A percentile compares a stretch with the other conserved stretches of the same genome.
These are phyloP conservation scores for Penicillium turbatum DNA, from an alignment of 495 filamentous ascomycete genomes.

Conservation along the genomic window DNA sequence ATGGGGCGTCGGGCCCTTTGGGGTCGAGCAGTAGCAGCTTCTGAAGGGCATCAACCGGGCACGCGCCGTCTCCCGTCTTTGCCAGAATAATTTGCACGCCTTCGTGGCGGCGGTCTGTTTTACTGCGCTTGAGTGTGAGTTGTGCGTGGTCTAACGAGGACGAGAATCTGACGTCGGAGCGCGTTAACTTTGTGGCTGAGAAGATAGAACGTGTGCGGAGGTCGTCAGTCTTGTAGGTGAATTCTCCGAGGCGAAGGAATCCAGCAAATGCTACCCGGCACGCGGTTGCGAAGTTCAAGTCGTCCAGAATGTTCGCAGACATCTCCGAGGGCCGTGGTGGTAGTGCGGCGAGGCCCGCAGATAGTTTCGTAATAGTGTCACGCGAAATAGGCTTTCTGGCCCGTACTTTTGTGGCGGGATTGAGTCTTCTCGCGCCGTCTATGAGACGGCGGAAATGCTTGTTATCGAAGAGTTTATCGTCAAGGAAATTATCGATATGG, in stretches of 20 bases:
- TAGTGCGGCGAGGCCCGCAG: not conserved
- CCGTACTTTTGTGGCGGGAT: constrained; percentile 1
- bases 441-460: not conserved
- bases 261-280: constrained; percentile 6
- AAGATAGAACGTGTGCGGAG: not conserved
- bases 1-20: constrained; percentile 4
- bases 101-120: constrained; percentile 9
- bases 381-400: constrained; percentile 9
- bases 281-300: constrained; percentile 5
- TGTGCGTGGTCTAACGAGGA: constrained; percentile 5
- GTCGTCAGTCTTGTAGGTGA: constrained; percentile 6
- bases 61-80: constrained; percentile 3
- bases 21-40: constrained; percentile 12
- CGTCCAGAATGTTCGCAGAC: constrained; percentile 6
- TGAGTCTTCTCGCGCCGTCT: not conserved
- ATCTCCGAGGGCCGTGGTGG: not conserved
- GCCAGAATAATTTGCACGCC: constrained; percentile 8
- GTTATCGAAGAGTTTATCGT: not conserved
- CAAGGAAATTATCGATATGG: not conserved
- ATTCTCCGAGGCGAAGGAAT: constrained; percentile 4
- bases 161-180: constrained; percentile 9
- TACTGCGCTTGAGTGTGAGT: constrained; percentile 10
- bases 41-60: constrained; percentile 7
- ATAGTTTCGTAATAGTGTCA: constrained; percentile 7
- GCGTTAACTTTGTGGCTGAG: not conserved